Base-by-base conservation (phyloP, 345 rosid species). In the Nephelium lappaceum region DNA sequence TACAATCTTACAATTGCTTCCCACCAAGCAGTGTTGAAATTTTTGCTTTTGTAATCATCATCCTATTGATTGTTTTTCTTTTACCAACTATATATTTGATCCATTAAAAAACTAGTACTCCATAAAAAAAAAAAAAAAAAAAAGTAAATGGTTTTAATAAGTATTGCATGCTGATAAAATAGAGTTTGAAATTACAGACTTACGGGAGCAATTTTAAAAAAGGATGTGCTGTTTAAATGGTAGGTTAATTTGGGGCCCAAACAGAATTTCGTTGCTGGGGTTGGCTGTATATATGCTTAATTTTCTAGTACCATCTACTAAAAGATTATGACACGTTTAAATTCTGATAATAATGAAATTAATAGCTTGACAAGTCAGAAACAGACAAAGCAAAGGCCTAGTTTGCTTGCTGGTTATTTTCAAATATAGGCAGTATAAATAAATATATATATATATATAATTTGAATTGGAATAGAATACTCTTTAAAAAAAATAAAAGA, bases 311-410 rank as follows among this genome's bases (percentile, higher is more conserved):
- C 21, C 11, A 64, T 64, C 68, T 3, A 23, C 18, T 63, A 6
- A 57, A 1, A 57, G 12, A 51, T 11, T 15, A 79, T 23, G 31
- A 57, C 69, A 69, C 80, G 61, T 71, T 57, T 51, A 19, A 43
- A 18, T 5, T 8, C 25, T 16, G 79, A 75, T 58, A 61, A 74
- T 74, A 64, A 79, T 78, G n/a, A 43, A 21, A 60, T 7, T 23
- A 0, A 21, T 11, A 71, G 43, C 19, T 69, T 65, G 31, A 63
- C 36, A 73, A 55, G 79, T 79, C 83, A 68, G 19, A 27, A 41
- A 58, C 31, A 6, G 74, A 23, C 83, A 25, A 67, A 38, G 77
- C 27, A 2, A 31, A 31, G 36, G 36, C 36, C 36, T 1, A 31
- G 36, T 31, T 31, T 1, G 25, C 55, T 49, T 49, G 3, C 15